Evolutionary conservation across 257 asterid genomes (phyloP), one percentile per base, ranked within the genome.

Genomic region (Plantago major): DNA sequence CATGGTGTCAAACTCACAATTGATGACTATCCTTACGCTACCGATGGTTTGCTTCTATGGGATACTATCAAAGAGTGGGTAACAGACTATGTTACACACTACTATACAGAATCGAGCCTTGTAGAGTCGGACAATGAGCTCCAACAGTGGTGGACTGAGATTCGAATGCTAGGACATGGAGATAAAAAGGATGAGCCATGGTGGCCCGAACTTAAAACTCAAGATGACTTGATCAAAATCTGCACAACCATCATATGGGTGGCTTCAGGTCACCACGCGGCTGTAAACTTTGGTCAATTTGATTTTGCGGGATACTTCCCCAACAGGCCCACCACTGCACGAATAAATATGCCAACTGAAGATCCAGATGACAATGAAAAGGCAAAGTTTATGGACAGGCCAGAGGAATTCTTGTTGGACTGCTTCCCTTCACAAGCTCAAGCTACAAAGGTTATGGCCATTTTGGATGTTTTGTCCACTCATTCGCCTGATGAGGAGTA

Each of bases 401-500:
- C 97, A 0, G 97, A 84, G 67, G 44, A 49, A 3, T 83, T 80
- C 66, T 73, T 87, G 42, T 51, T 87, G 26, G 33, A 63, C 1
- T 69, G 76, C 3, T 84, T 81, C 67, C 97, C 97, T 0, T 69
- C 95, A 4, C 95, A 90, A 40, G 4, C 11, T 18, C 97, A 90
- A 54, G 92, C 95, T 0, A 57, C 83, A 0, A 11, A 1, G 9
- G 44, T 87, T 0, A 81, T 87, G 88, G 46, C 90, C 6, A 49
- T 84, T 60, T 42, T 84, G 8, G 88, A 87, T 40, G 84, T 87
- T 11, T 60, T 90, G 49, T 90, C 97, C 0, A 79, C 47, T 58
- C 95, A 90, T 68, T 87, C 97, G 1, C 92, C 95, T 0, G 95
- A 90, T 40, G 97, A 89, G 73, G 95, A 90, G 74, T 87, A 87